phyloP scores from a whole-genome alignment of 768 basidiomycete species.

The Leccinellum rugosiceps region DNA sequence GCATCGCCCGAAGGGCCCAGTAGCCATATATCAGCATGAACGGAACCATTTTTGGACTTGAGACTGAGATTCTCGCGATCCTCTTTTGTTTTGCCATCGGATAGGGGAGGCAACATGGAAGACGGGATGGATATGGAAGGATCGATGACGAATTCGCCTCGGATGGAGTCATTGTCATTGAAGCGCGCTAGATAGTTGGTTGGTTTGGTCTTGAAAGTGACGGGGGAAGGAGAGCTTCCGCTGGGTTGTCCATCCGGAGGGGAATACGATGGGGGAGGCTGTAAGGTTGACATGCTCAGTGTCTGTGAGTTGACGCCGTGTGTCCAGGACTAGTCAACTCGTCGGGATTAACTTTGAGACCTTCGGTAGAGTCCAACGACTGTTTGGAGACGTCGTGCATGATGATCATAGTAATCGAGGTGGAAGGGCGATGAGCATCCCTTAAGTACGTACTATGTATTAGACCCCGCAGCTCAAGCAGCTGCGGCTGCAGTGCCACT shows the following conservation, averaged over 20 bases:
- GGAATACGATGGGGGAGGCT: slow-evolving; percentile 28
- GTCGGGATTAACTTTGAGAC: background rate
- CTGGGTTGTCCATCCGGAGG: background rate
- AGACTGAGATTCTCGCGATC: slow-evolving; percentile 40
- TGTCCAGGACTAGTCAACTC: slow-evolving; percentile 3
- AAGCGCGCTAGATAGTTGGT: slow-evolving; percentile 24
- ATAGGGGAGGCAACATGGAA: slow-evolving; percentile 38
- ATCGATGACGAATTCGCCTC: slow-evolving; percentile 41
- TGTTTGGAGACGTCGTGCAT: background rate
- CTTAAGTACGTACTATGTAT: too few relatives aligned
- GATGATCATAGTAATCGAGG: slow-evolving; percentile 7
- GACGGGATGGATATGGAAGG: slow-evolving; percentile 39
- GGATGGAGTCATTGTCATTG: slow-evolving; percentile 6
- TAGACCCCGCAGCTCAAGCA: too few relatives aligned
- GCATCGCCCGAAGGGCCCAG: slow-evolving; percentile 5
- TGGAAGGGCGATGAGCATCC: too few relatives aligned
- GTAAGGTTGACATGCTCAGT: background rate
- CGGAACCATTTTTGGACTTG: slow-evolving; percentile 30
- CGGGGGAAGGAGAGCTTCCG: background rate
- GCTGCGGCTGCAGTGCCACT: too few relatives aligned
- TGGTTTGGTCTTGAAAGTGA: slow-evolving; percentile 24
- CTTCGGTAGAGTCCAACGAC: background rate
- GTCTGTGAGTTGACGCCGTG: background rate
- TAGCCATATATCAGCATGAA: slow-evolving; percentile 41
- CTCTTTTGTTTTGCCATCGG: slow-evolving; percentile 33